phyloP scores from a whole-genome alignment of 148 eudicot genomes.

The Salicornia ramosissima region DNA sequence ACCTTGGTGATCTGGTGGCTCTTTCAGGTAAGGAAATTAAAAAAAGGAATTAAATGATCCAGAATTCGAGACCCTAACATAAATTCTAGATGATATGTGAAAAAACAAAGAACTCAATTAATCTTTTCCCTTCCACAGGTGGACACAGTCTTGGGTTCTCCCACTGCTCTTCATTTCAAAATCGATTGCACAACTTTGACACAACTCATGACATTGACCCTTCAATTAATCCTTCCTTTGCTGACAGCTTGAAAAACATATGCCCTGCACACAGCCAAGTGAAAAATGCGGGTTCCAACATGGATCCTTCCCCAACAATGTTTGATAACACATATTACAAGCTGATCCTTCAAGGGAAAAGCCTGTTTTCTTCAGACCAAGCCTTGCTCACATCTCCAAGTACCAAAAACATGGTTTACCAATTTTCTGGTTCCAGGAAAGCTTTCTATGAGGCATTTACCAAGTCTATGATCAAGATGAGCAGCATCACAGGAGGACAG shows the following conservation, averaged over 20 bases:
- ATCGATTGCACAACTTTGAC: slow-evolving; percentile 56
- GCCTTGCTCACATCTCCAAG: slow-evolving; percentile 38
- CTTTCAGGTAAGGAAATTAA: slow-evolving; percentile 58
- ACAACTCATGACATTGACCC: slow-evolving; percentile 57
- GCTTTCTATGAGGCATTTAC: slow-evolving; percentile 51
- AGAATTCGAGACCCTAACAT: no score
- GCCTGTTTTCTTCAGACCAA: slow-evolving; percentile 66
- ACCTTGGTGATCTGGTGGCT: slow-evolving; percentile 68
- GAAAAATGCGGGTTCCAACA: slow-evolving; percentile 44
- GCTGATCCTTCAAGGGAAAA: slow-evolving; percentile 49
- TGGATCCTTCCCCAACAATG: slow-evolving; percentile 54
- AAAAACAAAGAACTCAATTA: slow-evolving; percentile 1
- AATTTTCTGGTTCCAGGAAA: slow-evolving; percentile 40
- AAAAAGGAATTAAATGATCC: background rate
- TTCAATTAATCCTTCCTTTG: slow-evolving; percentile 48
- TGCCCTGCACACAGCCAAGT: slow-evolving; percentile 38
- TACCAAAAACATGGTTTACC: slow-evolving; percentile 42
- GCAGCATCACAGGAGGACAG: slow-evolving; percentile 65
- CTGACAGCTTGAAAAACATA: slow-evolving; percentile 36
- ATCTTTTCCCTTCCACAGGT: slow-evolving; percentile 33
- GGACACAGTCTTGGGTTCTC: slow-evolving; percentile 91
- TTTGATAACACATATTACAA: slow-evolving; percentile 71
- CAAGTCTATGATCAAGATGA: slow-evolving; percentile 78
- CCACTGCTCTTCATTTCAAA: slow-evolving; percentile 81
- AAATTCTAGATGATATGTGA: background rate